phyloP scores from a whole-genome alignment of 2,329 filamentous ascomycete species.

The Hymenoscyphus fructigenus region DNA sequence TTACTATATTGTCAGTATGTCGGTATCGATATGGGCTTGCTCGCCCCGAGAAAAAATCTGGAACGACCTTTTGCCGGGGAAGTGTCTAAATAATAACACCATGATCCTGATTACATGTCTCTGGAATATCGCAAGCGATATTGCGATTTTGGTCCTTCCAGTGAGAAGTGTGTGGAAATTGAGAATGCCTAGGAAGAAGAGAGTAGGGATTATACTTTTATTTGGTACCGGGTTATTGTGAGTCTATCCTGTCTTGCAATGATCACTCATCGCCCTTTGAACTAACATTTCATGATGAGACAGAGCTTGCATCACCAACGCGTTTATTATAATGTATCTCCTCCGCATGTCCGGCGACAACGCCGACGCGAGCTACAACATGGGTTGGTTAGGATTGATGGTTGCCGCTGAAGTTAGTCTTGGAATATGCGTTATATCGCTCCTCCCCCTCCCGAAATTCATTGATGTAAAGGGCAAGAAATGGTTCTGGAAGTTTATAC shows the following conservation, averaged over 20 bases:
- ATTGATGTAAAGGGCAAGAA: not conserved
- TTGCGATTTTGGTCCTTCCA: not conserved
- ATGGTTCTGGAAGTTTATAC: not conserved
- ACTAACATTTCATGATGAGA: not conserved
- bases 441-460: not conserved
- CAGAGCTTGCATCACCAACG: not conserved
- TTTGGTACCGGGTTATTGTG: not conserved
- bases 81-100: not conserved
- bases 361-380: not conserved
- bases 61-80: not conserved
- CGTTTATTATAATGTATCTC: not conserved
- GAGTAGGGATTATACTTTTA: not conserved
- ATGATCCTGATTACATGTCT: not conserved
- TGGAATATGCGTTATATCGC: not conserved
- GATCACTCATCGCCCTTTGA: not conserved
- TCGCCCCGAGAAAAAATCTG: not conserved
- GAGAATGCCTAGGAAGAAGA: not conserved
- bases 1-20: not conserved
- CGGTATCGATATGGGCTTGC: not conserved
- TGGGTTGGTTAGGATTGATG: not conserved
- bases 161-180: not conserved
- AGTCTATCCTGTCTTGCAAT: not conserved
- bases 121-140: not conserved
- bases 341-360: not conserved
- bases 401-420: not conserved